Conservation (phyloP, 805 yeast species). For the Cyberlindnera sargentensis region DNA sequence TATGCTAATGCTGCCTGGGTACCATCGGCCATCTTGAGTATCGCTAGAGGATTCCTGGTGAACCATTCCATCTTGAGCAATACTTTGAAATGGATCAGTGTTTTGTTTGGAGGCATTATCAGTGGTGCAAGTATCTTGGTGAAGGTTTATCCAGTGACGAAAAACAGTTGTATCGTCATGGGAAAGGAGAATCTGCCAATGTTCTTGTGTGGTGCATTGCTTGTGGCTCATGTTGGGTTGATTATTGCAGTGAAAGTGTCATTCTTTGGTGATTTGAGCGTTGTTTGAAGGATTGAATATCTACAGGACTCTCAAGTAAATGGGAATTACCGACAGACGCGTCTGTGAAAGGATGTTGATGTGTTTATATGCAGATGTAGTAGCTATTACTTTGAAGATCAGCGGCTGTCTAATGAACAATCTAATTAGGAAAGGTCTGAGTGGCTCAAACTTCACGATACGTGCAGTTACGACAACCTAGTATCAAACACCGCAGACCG, state of each 20-base stretch:
- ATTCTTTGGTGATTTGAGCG: constrained; percentile 44
- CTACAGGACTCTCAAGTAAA: no score
- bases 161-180: constrained; percentile 26
- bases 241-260: constrained; percentile 58
- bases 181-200: constrained; percentile 32
- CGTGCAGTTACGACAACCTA: no score
- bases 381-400: no score
- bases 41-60: constrained; percentile 49
- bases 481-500: no score
- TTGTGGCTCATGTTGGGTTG: constrained; percentile 46
- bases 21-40: constrained; percentile 63
- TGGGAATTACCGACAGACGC: no score
- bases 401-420: no score
- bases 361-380: no score
- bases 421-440: no score
- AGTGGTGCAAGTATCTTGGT: constrained; percentile 50
- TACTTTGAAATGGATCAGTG: constrained; percentile 56
- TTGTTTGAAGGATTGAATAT: constrained; percentile 7
- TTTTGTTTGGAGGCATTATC: constrained; percentile 50
- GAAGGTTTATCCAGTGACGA: constrained; percentile 37
- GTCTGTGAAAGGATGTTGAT: no score
- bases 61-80: constrained; percentile 37
- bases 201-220: constrained; percentile 34
- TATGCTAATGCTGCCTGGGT: constrained; percentile 81
- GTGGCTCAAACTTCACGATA: no score